Evolutionary conservation across 495 filamentous ascomycete genomes (phyloP).

Genomic region (Margaritispora aquatica): DNA sequence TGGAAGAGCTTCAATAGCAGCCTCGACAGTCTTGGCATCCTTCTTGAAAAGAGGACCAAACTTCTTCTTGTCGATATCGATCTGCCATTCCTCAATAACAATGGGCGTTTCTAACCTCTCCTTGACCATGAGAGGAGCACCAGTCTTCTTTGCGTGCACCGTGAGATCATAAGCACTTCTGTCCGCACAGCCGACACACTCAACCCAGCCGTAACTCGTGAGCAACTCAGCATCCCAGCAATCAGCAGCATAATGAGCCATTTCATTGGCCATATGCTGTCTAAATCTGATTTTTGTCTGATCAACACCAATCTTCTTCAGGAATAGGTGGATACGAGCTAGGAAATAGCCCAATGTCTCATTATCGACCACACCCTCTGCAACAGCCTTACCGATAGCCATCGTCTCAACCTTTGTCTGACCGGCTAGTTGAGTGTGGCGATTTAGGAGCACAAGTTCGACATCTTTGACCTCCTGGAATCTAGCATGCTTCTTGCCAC

Average conservation of each 20-base stretch:
- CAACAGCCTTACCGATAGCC: conserved; percentile 55
- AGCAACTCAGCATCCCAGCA: conserved; percentile 66
- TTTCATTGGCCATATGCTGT: conserved; percentile 68
- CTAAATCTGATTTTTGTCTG: conserved; percentile 57
- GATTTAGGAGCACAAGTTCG: conserved; percentile 53
- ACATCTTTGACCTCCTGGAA: conserved; percentile 63
- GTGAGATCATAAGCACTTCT: conserved; percentile 61
- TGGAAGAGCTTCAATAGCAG: conserved; percentile 46
- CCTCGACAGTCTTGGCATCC: conserved; percentile 53
- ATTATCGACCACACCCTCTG: conserved; percentile 55
- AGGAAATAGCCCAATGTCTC: conserved; percentile 68
- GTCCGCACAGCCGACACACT: conserved; percentile 66
- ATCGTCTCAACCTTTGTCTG: conserved; percentile 47
- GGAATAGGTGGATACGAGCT: conserved; percentile 57
- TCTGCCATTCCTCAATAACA: conserved; percentile 53
- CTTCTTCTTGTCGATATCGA: conserved; percentile 57
- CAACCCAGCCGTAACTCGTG: conserved; percentile 64
- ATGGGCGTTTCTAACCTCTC: conserved; percentile 50
- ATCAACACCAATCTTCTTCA: conserved; percentile 56
- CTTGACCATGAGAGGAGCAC: conserved; percentile 50
- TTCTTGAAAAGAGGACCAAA: conserved; percentile 61
- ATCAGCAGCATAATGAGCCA: conserved; percentile 66
- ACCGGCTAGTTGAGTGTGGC: conserved; percentile 52
- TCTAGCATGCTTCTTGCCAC: conserved; percentile 64
- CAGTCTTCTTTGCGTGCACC: conserved; percentile 59